Evolutionary conservation across 495 filamentous ascomycete genomes (phyloP).

Genomic region (Amphirosellinia nigrospora): DNA sequence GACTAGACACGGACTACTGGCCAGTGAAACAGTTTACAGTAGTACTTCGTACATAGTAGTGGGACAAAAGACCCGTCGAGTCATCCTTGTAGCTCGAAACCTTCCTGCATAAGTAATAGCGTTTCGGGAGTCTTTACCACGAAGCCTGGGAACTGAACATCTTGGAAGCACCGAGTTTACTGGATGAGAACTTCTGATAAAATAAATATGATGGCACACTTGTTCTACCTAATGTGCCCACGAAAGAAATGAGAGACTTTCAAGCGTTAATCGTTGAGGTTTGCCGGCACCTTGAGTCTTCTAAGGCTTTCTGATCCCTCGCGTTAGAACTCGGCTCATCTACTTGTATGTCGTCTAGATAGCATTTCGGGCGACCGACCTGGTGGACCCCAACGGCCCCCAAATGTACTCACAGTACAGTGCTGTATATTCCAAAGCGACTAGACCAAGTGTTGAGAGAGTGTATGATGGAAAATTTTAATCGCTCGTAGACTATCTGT

Average conservation of each 20-base stretch:
- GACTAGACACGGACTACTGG: background rate
- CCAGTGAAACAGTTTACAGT: constrained; percentile 3
- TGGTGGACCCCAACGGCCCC: too few relatives aligned
- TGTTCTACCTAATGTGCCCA: background rate
- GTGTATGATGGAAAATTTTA: constrained; percentile 22
- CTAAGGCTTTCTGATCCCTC: background rate
- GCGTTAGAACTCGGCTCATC: background rate
- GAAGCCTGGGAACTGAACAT: background rate
- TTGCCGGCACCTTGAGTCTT: background rate
- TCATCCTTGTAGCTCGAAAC: background rate
- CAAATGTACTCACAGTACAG: too few relatives aligned
- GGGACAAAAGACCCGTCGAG: background rate
- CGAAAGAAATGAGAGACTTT: background rate
- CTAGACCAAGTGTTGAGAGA: background rate
- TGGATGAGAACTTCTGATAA: background rate
- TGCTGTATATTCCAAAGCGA: background rate
- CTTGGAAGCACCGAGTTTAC: too few relatives aligned
- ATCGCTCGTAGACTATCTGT: constrained; percentile 29
- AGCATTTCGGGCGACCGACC: background rate
- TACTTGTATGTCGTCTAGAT: background rate
- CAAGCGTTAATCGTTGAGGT: background rate
- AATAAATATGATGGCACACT: background rate
- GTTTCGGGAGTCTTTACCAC: background rate
- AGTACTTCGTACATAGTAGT: too few relatives aligned
- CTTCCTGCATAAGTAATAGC: constrained; percentile 7